Evolutionary conservation across 441 rosid genomes (phyloP), one percentile per base, ranked within the genome.

Genomic region (Dalechampia spathulata): DNA sequence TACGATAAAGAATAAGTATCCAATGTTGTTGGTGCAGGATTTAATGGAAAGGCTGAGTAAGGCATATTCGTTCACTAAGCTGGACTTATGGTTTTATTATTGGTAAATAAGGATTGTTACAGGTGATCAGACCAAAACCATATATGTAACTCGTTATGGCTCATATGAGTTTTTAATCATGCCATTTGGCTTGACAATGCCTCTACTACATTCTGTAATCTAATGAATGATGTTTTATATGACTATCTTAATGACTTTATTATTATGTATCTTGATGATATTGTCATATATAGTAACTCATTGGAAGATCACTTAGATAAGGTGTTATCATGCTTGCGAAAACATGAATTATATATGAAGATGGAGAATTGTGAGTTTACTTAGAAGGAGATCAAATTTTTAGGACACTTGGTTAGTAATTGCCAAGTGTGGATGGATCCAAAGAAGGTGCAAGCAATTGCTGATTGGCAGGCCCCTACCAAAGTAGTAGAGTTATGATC

Each of bases 1-100:
- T n/a, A n/a, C 7, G 0, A 38, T 55, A 0, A 38, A 40, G n/a
- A 39, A 55, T 1, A 58, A 47, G 2, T 52, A 58, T 23, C 48
- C 10, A 0, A 34, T 63, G 2, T 39, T 27, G 0, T n/a, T 52
- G 7, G 32, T 69, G 3, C n/a, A n/a, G n/a, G n/a, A n/a, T n/a
- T n/a, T n/a, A n/a, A n/a, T n/a, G n/a, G n/a, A n/a, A n/a, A n/a
- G n/a, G n/a, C n/a, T n/a, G n/a, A n/a, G n/a, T n/a, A n/a, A n/a
- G n/a, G n/a, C n/a, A n/a, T n/a, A n/a, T 8, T 59, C 6, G 23
- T 60, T 42, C 20, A 53, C 52, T 0, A 70, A 65, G 21, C 17
- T 69, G 3, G 65, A 69, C 20, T 41, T 59, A 7, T 1, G 58
- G 7, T 48, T 16, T 0, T 14, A 65, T 1, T 58, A 49, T 27